Percentiles rank a stretch among this genome's conserved stretches.
Conservation (phyloP, 1,284 basidiomycete genomes). For the Paramarasmius palmivorus region DNA sequence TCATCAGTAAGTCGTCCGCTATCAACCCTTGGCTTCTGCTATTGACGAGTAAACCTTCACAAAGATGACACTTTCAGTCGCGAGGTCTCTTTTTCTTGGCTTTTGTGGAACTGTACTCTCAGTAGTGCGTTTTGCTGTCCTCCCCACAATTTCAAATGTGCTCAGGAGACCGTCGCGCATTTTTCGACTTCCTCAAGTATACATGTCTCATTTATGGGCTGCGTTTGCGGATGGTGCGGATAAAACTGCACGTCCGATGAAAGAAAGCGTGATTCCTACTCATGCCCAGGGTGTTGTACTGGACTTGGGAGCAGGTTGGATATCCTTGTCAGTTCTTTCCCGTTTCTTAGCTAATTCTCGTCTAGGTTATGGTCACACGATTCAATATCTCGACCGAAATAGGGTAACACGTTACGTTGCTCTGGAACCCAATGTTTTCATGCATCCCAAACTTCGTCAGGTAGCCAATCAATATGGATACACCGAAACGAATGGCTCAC, state of each 20-base stretch:
- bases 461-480: constrained; percentile 52
- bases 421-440: constrained; percentile 63
- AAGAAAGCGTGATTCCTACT: constrained; percentile 49
- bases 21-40: background rate
- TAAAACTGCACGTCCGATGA: constrained; percentile 38
- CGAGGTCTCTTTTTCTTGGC: background rate
- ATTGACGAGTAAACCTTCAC: background rate
- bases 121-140: background rate
- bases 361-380: constrained; percentile 47
- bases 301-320: constrained; percentile 68
- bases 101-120: background rate
- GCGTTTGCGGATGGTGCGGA: constrained; percentile 52
- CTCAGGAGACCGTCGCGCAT: background rate
- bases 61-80: background rate
- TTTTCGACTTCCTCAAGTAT: background rate
- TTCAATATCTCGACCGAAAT: constrained; percentile 54
- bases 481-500: constrained; percentile 44
- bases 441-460: constrained; percentile 57
- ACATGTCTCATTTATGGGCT: constrained; percentile 47
- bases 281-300: constrained; percentile 63
- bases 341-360: background rate
- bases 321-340: background rate
- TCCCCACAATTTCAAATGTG: background rate
- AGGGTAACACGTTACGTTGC: constrained; percentile 65
- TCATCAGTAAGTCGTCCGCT: background rate